Evolutionary conservation across 78 protist species (phyloP), one percentile per base, ranked within the genome.

Genomic region (Dictyostelium citrinum): DNA sequence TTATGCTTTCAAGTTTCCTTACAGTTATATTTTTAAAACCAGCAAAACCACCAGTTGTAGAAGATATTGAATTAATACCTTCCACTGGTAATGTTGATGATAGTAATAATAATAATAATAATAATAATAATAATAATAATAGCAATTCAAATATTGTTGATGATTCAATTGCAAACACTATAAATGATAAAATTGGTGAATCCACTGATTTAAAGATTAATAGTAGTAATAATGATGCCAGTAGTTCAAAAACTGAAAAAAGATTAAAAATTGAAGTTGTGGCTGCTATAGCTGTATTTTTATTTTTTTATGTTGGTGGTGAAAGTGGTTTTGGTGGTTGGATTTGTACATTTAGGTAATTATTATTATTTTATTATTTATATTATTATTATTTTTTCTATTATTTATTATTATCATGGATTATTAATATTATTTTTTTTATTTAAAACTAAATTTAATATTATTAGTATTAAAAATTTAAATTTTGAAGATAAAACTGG

Each of bases 241-340:
- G 55, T n/a, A 61, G 17, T 77, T 55, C 85, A 88, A 58, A 37
- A 46, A 29, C 41, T 31, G 93, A 88, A 49, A 76, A 78, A 46
- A 35, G 86, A 78, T 31, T 88, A 20, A 8, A 79, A 8, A 10
- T 88, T 20, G 86, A 88, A 37, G 93, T 88, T 3, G 11, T 88
- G 1, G 11, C 71, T 16, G 51, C 85, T 4, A 72, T 88, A 6
- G 77, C 93, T 3, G 11, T 76, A 14, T 88, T 88, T 74, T 74
- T 88, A 6, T 88, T 88, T 37, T 61, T 76, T 37, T 88, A 88
- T 78, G 93, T 88, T 22, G 93, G 93, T 78, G 79, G 80, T 12
- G 93, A 88, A 74, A 61, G 58, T 61, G 93, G 93, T 27, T 88
- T 35, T 88, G 93, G 93, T n/a, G 84, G 81, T 35, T 88, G 93